Conservation (phyloP, 2,329 filamentous ascomycete species). For the Lachnellula arida region DNA sequence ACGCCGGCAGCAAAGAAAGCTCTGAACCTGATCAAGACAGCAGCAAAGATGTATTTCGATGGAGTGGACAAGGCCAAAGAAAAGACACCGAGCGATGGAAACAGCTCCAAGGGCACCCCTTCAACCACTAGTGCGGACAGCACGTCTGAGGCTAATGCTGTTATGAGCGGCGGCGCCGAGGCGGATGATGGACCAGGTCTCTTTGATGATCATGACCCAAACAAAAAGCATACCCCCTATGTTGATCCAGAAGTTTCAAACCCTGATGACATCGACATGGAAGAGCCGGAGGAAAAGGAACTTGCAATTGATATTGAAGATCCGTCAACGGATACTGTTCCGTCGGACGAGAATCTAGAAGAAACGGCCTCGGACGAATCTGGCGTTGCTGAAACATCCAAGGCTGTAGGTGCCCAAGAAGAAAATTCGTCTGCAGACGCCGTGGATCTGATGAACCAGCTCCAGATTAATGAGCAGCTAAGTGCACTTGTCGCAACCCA, state of each 20-base stretch:
- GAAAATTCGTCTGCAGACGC: not conserved
- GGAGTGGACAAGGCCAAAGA: slow-evolving; percentile 3
- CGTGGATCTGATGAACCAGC: slow-evolving; percentile 1
- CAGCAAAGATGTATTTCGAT: slow-evolving; percentile 46
- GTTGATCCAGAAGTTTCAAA: slow-evolving; percentile 20
- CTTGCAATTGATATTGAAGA: slow-evolving; percentile 25
- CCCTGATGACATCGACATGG: slow-evolving; percentile 33
- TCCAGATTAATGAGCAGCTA: slow-evolving; percentile 6
- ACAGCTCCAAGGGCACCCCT: slow-evolving; percentile 20
- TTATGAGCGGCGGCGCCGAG: slow-evolving; percentile 9
- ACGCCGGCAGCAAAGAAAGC: slow-evolving; percentile 41
- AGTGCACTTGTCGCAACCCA: slow-evolving; percentile 8
- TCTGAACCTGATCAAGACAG: slow-evolving; percentile 46
- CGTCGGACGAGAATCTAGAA: not conserved
- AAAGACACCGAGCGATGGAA: slow-evolving; percentile 3
- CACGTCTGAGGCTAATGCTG: slow-evolving; percentile 4
- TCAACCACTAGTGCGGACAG: slow-evolving; percentile 14
- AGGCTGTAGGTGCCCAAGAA: not conserved
- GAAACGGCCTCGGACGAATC: not conserved
- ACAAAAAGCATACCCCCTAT: slow-evolving; percentile 10
- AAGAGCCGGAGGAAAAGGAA: slow-evolving; percentile 26
- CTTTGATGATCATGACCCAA: slow-evolving; percentile 20
- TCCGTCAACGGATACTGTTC: not conserved
- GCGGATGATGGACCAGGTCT: slow-evolving; percentile 18
- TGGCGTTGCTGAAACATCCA: not conserved